phyloP scores from a whole-genome alignment of 116 monocot species.

The Papilionanthe hybrid region DNA sequence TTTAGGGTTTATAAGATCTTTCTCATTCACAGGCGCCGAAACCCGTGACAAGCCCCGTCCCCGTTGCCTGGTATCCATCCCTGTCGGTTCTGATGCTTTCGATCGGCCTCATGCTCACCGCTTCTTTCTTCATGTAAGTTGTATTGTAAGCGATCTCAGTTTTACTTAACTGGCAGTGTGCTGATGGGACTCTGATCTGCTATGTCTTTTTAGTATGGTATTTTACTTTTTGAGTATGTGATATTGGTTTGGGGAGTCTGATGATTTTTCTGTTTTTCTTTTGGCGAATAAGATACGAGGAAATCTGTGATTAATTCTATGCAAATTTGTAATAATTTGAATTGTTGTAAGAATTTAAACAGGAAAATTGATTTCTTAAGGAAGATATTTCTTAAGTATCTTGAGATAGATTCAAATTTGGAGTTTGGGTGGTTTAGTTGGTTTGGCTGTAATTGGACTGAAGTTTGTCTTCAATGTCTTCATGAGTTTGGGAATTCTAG shows the following conservation, averaged over 20 bases:
- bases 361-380: not conserved
- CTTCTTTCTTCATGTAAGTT: constrained; percentile 70
- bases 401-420: no score
- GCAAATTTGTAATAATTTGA: not conserved
- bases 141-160: not conserved
- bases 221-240: not conserved
- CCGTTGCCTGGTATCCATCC: constrained; percentile 53
- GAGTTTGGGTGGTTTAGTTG: not conserved
- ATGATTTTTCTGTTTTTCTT: not conserved
- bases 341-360: not conserved
- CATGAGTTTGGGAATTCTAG: no score
- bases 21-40: constrained; percentile 31
- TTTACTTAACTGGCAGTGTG: not conserved
- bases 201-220: not conserved
- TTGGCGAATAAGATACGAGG: not conserved
- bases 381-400: not conserved
- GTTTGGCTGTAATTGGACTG: not conserved
- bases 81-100: constrained; percentile 49
- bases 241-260: not conserved
- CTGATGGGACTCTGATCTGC: not conserved
- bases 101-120: constrained; percentile 56
- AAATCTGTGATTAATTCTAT: not conserved
- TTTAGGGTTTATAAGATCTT: constrained; percentile 12
- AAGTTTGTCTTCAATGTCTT: no score
- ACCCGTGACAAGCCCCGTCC: constrained; percentile 51